phyloP scores from a whole-genome alignment of 169 alveolate genomes.

The Plasmodium relictum region DNA sequence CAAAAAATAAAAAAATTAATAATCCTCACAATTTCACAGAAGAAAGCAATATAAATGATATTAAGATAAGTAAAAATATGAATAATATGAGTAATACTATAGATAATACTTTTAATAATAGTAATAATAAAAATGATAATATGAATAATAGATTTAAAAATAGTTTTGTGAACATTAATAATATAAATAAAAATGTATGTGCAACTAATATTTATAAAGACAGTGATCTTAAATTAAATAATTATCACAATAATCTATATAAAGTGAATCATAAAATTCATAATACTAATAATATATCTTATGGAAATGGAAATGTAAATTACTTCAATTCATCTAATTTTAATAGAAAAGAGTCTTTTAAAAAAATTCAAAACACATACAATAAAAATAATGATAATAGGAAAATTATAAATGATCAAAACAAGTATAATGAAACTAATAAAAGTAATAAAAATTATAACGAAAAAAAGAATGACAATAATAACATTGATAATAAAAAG shows the following conservation, averaged over 20 bases:
- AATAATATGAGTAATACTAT: neutral
- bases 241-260: too few relatives aligned
- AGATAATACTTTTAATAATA: neutral
- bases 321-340: too few relatives aligned
- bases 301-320: too few relatives aligned
- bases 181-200: neutral
- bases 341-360: too few relatives aligned
- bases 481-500: neutral
- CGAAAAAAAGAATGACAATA: neutral
- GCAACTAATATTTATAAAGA: too few relatives aligned
- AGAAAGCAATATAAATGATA: neutral
- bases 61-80: neutral
- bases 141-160: neutral
- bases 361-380: too few relatives aligned
- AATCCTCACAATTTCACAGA: conserved; percentile 9
- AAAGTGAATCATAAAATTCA: neutral
- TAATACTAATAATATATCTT: neutral
- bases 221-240: too few relatives aligned
- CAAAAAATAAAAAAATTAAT: conserved; percentile 15
- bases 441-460: neutral
- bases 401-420: neutral
- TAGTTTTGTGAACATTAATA: neutral
- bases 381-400: too few relatives aligned
- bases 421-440: neutral
- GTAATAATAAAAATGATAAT: neutral